A percentile compares a stretch with the other conserved stretches of the same genome.
These are phyloP conservation scores for Bipolaris cookei DNA, from an alignment of 2,329 filamentous ascomycete species.

Conservation along the genomic window DNA sequence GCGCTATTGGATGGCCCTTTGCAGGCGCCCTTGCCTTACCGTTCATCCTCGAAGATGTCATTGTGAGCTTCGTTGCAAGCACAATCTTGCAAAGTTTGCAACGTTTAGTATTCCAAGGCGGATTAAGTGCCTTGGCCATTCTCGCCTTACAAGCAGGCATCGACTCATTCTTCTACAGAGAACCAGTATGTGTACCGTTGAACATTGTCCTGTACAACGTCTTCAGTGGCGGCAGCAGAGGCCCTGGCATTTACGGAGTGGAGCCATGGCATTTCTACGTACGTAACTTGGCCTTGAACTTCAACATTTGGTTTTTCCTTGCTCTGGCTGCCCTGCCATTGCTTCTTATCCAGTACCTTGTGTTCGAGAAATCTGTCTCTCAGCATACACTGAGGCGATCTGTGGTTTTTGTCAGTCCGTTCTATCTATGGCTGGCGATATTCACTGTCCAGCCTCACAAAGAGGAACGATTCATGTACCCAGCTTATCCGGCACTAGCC, in stretches of 20 bases:
- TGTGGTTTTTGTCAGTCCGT: conserved; percentile 78
- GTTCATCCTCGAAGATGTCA: conserved; percentile 77
- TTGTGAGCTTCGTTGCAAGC: conserved; percentile 61
- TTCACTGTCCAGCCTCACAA: conserved; percentile 96
- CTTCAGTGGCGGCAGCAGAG: conserved; percentile 76
- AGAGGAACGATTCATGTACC: conserved; percentile 98
- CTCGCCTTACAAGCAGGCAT: conserved; percentile 71
- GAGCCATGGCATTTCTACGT: conserved; percentile 98
- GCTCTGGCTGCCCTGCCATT: conserved; percentile 77
- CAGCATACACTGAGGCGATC: conserved; percentile 76
- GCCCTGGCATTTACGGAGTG: conserved; percentile 91
- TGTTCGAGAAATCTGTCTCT: conserved; percentile 66
- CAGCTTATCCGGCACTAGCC: conserved; percentile 86
- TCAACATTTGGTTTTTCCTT: conserved; percentile 91
- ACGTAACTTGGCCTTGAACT: conserved; percentile 89
- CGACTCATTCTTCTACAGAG: conserved; percentile 86
- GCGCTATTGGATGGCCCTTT: conserved; percentile 93
- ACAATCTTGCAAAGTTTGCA: conserved; percentile 65
- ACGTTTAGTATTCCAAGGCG: conserved; percentile 70
- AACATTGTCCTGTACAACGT: conserved; percentile 98
- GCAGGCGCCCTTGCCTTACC: conserved; percentile 80
- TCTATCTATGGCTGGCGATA: conserved; percentile 92
- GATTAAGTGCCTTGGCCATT: conserved; percentile 69
- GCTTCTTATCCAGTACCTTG: conserved; percentile 72
- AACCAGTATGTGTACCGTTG: conserved; percentile 77